Evolutionary conservation across 768 basidiomycete species (phyloP).

Genomic region (Lactarius hengduanensis): DNA sequence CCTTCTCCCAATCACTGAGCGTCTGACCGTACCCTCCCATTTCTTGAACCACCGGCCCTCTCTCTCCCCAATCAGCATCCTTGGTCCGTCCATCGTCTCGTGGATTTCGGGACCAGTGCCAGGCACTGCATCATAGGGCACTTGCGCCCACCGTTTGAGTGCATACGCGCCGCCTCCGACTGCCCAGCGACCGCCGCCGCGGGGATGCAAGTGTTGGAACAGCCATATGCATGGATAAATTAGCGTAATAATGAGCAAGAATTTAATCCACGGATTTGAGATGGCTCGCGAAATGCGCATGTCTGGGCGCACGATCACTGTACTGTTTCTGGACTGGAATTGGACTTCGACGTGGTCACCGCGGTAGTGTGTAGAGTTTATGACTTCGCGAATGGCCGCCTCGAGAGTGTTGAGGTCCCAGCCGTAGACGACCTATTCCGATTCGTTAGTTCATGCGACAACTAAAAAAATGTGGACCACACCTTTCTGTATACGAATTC

Average conservation of each 20-base stretch:
- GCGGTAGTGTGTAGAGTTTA: conserved; percentile 42
- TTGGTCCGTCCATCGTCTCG: conserved; percentile 37
- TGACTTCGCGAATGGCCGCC: conserved; percentile 39
- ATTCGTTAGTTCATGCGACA: conserved; percentile 6
- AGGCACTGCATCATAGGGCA: conserved; percentile 1
- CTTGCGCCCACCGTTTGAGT: conserved; percentile 46
- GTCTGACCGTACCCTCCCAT: conserved; percentile 70
- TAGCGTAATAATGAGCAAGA: conserved; percentile 63
- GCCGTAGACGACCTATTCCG: conserved; percentile 51
- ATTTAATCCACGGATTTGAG: conserved; percentile 68
- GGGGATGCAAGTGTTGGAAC: conserved; percentile 62
- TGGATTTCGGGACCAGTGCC: conserved; percentile 11
- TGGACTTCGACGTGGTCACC: conserved; percentile 48
- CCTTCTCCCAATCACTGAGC: conserved; percentile 45
- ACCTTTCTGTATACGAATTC: conserved; percentile 78
- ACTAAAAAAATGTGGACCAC: conserved; percentile 10
- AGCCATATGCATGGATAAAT: conserved; percentile 84
- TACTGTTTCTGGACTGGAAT: conserved; percentile 47
- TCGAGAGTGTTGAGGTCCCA: conserved; percentile 49
- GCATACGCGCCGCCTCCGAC: conserved; percentile 76
- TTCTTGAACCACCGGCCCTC: conserved; percentile 79
- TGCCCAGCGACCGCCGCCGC: conserved; percentile 73
- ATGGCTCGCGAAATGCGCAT: conserved; percentile 65
- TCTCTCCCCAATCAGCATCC: conserved; percentile 52
- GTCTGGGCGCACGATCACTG: conserved; percentile 66